Conservation (phyloP, 371 early-diverging fungal genomes). For the Haplosporangium sp. region DNA sequence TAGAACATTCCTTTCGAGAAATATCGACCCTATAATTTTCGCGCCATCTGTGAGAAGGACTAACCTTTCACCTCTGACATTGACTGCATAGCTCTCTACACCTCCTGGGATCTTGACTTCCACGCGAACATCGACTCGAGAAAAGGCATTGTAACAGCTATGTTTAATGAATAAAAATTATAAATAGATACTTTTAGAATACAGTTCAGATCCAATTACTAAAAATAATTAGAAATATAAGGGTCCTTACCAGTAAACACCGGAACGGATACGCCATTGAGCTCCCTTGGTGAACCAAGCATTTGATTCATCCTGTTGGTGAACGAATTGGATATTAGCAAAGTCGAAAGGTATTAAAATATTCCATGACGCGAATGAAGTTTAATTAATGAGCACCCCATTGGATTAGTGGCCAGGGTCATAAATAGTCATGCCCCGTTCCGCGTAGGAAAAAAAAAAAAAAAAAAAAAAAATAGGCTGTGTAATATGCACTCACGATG, state of each 20-base stretch:
- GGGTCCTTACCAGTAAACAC: slow-evolving; percentile 71
- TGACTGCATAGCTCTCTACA: slow-evolving; percentile 92
- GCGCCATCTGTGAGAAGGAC: too few species aligned
- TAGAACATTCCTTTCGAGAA: too few species aligned
- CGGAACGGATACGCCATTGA: slow-evolving; percentile 78
- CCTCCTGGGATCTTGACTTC: slow-evolving; percentile 98
- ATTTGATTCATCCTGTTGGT: slow-evolving; percentile 71
- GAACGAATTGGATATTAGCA: background rate
- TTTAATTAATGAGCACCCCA: background rate
- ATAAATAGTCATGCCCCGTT: slow-evolving; percentile 5
- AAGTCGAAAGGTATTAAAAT: background rate
- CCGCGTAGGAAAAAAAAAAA: background rate
- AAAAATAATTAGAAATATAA: slow-evolving; percentile 2
- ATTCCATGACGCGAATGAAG: background rate
- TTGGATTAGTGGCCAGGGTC: background rate
- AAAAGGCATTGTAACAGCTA: slow-evolving; percentile 96
- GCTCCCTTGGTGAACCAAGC: slow-evolving; percentile 78
- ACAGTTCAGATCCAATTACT: background rate
- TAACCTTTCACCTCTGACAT: slow-evolving; percentile 79
- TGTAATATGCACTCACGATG: slow-evolving; percentile 64
- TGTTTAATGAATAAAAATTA: background rate
- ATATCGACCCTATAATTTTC: too few species aligned
- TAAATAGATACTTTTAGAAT: too few species aligned
- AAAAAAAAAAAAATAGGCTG: background rate
- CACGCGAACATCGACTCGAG: slow-evolving; percentile 96